Conservation (phyloP, 352 stramenopile species). For the Phytopythium helicoides region DNA sequence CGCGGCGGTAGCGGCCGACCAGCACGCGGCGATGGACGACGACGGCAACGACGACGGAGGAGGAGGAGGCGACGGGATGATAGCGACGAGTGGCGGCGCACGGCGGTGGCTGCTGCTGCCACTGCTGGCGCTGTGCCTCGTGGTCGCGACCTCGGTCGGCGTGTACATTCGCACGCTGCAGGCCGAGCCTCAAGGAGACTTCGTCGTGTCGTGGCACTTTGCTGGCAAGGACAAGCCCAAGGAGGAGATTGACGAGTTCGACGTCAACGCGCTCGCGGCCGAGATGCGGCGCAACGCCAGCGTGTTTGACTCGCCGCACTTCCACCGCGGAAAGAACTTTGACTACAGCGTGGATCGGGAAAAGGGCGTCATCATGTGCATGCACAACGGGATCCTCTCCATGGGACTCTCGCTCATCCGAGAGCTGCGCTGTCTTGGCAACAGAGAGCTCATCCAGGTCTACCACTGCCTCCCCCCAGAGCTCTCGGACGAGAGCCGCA, state of each 20-base stretch:
- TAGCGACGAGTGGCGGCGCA: no score
- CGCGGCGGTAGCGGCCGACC: not conserved
- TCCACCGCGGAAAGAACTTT: constrained; percentile 11
- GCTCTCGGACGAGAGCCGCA: constrained; percentile 14
- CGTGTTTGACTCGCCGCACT: constrained; percentile 9
- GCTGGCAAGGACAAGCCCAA: no score
- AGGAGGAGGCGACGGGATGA: no score
- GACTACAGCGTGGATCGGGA: constrained; percentile 16
- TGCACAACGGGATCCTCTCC: constrained; percentile 25
- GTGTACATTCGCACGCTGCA: not conserved
- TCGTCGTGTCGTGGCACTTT: constrained; percentile 22
- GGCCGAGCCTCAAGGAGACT: not conserved
- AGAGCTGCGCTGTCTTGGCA: constrained; percentile 31
- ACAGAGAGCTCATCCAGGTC: constrained; percentile 29
- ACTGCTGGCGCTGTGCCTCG: not conserved
- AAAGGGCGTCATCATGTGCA: constrained; percentile 27
- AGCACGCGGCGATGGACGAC: not conserved
- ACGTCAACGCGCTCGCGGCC: not conserved
- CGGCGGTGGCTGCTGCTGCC: not conserved
- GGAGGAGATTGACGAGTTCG: constrained; percentile 8
- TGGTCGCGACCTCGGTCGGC: not conserved
- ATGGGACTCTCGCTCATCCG: constrained; percentile 40
- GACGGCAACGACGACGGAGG: no score
- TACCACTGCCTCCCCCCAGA: constrained; percentile 26
- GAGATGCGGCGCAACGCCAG: not conserved